phyloP scores from a whole-genome alignment of 148 eudicot species.

The Vaccinium macrocarpon region DNA sequence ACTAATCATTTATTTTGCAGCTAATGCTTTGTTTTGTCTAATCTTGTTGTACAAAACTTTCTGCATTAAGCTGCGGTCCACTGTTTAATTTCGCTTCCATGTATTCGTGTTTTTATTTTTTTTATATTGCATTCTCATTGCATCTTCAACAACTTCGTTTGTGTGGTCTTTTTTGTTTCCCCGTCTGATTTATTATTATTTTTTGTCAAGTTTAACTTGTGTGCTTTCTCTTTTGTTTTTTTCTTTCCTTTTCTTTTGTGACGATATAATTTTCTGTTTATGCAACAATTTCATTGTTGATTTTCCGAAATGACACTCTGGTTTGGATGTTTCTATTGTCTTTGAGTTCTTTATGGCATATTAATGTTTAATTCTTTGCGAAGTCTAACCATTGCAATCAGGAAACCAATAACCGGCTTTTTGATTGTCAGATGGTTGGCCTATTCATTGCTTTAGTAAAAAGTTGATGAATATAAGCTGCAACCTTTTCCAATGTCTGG shows the following conservation, averaged over 20 bases:
- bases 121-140: background rate
- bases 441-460: background rate
- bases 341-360: background rate
- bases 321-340: background rate
- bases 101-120: background rate
- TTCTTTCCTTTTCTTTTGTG: background rate
- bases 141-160: background rate
- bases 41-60: background rate
- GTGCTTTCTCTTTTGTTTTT: background rate
- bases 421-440: background rate
- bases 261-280: background rate
- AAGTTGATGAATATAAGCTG: conserved; percentile 8
- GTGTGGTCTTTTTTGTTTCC: background rate
- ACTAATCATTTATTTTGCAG: background rate
- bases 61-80: background rate
- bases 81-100: background rate
- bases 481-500: background rate
- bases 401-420: background rate
- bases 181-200: too few relatives aligned
- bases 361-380: background rate
- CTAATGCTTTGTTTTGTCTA: background rate
- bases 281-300: background rate
- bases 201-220: background rate
- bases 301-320: background rate
- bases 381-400: background rate